These are phyloP conservation scores for Hypomontagnella submonticulosa DNA, from an alignment of 495 filamentous ascomycete species.

Conservation along the genomic window DNA sequence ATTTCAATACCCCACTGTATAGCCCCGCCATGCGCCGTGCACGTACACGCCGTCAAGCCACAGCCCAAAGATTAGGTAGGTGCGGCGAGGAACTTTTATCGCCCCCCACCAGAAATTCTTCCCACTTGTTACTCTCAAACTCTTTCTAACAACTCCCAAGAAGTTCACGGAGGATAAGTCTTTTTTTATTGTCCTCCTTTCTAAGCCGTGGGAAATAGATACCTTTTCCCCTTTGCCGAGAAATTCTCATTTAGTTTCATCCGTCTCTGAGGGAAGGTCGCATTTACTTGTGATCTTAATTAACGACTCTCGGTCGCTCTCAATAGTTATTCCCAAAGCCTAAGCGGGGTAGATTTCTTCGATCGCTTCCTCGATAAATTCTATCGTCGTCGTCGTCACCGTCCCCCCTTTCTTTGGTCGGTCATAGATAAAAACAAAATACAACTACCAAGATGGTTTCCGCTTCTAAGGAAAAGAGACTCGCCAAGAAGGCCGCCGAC, in stretches of 20 bases:
- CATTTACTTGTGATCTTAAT: slow-evolving; percentile 40
- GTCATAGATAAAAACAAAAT: slow-evolving; percentile 32
- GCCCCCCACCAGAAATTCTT: slow-evolving; percentile 26
- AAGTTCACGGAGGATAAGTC: slow-evolving; percentile 26
- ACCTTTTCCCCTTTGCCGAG: neutral
- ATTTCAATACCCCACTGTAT: slow-evolving; percentile 24
- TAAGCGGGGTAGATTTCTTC: slow-evolving; percentile 41
- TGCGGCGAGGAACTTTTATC: slow-evolving; percentile 28
- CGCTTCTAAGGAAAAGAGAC: slow-evolving; percentile 95
- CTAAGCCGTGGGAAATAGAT: neutral
- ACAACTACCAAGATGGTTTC: slow-evolving; percentile 75
- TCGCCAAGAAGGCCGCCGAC: slow-evolving; percentile 91
- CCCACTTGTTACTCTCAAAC: slow-evolving; percentile 7
- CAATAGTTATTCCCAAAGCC: slow-evolving; percentile 8
- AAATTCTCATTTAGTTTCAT: slow-evolving; percentile 13
- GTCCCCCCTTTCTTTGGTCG: slow-evolving; percentile 10
- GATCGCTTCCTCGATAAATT: slow-evolving; percentile 8
- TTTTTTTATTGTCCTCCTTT: slow-evolving; percentile 13
- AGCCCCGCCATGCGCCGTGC: slow-evolving; percentile 7
- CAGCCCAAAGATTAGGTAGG: slow-evolving; percentile 4
- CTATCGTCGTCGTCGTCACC: slow-evolving; percentile 7
- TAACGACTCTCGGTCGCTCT: slow-evolving; percentile 15
- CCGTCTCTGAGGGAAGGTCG: slow-evolving; percentile 16
- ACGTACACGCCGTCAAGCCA: slow-evolving; percentile 3
- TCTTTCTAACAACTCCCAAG: slow-evolving; percentile 15